phyloP scores from a whole-genome alignment of 2,329 filamentous ascomycete species.

The Blastomyces percursus region DNA sequence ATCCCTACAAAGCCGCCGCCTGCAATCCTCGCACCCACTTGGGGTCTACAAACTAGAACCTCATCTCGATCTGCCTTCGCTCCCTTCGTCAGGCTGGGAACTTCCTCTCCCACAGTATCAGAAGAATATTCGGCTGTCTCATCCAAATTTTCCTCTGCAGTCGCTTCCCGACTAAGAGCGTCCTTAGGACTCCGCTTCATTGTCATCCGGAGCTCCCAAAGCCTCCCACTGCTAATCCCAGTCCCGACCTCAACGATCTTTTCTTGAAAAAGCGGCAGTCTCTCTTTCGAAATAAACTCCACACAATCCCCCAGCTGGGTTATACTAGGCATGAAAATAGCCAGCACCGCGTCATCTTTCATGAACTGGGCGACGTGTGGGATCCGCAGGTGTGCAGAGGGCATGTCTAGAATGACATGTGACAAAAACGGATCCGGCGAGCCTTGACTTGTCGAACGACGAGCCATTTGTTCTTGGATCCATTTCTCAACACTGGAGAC shows the following conservation, averaged over 20 bases:
- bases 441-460: slow-evolving; percentile 20
- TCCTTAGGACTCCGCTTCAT: slow-evolving; percentile 14
- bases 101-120: slow-evolving; percentile 5
- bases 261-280: slow-evolving; percentile 43
- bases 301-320: slow-evolving; percentile 63
- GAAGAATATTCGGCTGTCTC: not conserved
- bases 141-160: slow-evolving; percentile 6
- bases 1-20: slow-evolving; percentile 44
- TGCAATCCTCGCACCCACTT: slow-evolving; percentile 37
- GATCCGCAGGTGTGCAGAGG: slow-evolving; percentile 46
- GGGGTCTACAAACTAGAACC: slow-evolving; percentile 44
- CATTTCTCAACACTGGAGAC: slow-evolving; percentile 55
- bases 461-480: slow-evolving; percentile 43
- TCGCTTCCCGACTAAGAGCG: slow-evolving; percentile 18
- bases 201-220: slow-evolving; percentile 38
- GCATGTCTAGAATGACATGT: slow-evolving; percentile 64
- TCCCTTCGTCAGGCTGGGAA: slow-evolving; percentile 9
- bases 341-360: slow-evolving; percentile 51
- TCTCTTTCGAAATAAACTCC: slow-evolving; percentile 41
- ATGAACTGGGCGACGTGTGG: slow-evolving; percentile 43
- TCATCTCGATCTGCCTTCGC: slow-evolving; percentile 21
- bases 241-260: slow-evolving; percentile 37
- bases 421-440: slow-evolving; percentile 51
- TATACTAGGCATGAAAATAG: slow-evolving; percentile 65
- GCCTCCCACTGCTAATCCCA: slow-evolving; percentile 36